phyloP scores from a whole-genome alignment of 2,329 filamentous ascomycete species.

The Aschersonia sp. region DNA sequence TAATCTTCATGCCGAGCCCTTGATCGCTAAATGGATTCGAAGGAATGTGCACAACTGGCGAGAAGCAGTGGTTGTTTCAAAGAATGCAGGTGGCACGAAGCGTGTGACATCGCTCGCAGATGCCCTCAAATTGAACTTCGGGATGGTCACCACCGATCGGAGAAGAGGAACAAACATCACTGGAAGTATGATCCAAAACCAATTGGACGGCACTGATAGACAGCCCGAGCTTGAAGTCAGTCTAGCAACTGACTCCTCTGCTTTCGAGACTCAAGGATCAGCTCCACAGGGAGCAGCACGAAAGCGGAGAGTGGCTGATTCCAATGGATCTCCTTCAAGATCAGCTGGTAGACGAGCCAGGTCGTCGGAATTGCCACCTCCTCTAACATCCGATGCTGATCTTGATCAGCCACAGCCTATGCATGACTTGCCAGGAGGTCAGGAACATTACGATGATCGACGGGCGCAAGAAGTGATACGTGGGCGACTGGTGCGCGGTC shows the following conservation, averaged over 20 bases:
- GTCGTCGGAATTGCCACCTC: conserved; percentile 4
- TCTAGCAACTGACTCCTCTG: conserved; percentile 6
- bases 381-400: conserved; percentile 6
- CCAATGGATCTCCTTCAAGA: conserved; percentile 27
- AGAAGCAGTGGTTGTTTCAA: conserved; percentile 90
- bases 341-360: conserved; percentile 11
- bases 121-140: conserved; percentile 92
- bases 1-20: conserved; percentile 88
- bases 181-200: conserved; percentile 62
- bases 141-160: conserved; percentile 80
- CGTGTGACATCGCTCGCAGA: conserved; percentile 91
- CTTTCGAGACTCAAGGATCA: conserved; percentile 8
- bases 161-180: conserved; percentile 57
- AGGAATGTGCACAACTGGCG: conserved; percentile 78
- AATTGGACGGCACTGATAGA: conserved; percentile 45
- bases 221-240: conserved; percentile 25
- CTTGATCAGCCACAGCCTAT: conserved; percentile 10
- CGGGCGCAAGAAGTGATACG: conserved; percentile 82
- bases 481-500: conserved; percentile 79
- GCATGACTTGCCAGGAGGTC: conserved; percentile 15
- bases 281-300: conserved; percentile 8
- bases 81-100: conserved; percentile 95
- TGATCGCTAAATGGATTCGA: conserved; percentile 91
- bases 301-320: conserved; percentile 18
- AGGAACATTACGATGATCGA: conserved; percentile 54